A percentile compares a stretch with the other conserved stretches of the same genome.
Evolutionary conservation across 148 eudicot genomes (phyloP).

Genomic region (Bassia scoparia): DNA sequence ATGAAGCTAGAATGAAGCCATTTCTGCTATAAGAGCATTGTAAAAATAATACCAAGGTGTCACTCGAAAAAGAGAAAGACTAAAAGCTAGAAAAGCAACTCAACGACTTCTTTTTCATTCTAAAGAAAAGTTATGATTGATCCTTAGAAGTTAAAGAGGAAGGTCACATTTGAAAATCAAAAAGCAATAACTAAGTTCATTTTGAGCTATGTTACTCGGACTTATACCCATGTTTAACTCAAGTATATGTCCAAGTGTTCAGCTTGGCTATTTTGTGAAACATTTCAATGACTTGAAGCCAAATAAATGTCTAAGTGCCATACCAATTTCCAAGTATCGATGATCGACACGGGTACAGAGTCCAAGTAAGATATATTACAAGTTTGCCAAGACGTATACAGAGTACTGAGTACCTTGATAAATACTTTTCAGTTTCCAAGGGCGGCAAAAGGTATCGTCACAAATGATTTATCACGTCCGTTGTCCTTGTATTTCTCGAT

Average conservation of each 20-base stretch:
- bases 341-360: too few species aligned
- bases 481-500: slow-evolving; percentile 5
- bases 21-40: not conserved
- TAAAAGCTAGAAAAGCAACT: not conserved
- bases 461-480: not conserved
- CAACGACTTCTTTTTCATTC: not conserved
- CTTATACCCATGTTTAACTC: too few species aligned
- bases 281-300: too few species aligned
- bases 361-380: too few species aligned
- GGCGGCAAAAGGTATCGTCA: slow-evolving; percentile 6
- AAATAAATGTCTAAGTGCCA: too few species aligned
- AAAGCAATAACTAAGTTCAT: not conserved
- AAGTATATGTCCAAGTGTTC: too few species aligned
- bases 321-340: too few species aligned
- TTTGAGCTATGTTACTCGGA: too few species aligned
- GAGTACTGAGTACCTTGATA: too few species aligned
- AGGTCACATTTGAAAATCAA: not conserved
- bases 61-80: not conserved
- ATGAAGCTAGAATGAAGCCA: not conserved
- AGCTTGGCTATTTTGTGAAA: too few species aligned
- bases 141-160: not conserved
- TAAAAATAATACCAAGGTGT: not conserved
- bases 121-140: not conserved
- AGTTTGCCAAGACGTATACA: too few species aligned
- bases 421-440: too few species aligned